Evolutionary conservation across 345 rosid species (phyloP), one percentile per base, ranked within the genome.

Genomic region (Citrus unshiu): DNA sequence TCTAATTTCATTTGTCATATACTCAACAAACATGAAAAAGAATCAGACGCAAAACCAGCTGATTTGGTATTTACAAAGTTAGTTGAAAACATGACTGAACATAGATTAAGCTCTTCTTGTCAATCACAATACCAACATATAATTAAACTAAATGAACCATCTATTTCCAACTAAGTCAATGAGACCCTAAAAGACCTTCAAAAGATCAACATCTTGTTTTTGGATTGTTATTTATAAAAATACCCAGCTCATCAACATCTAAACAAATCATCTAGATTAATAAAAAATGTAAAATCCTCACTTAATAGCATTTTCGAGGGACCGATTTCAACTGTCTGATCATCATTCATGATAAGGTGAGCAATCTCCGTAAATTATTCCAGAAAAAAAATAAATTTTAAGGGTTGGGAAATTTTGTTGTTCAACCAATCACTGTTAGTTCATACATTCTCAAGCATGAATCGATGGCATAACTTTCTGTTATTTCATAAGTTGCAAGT

Each of bases 361-460:
- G 77, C 80, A 73, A 79, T 40, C 63, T 83, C 76, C 78, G 84
- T 82, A 82, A 65, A 75, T 79, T 80, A 69, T 73, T 75, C 58
- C 78, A 79, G 75, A 75, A n/a, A 37, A 35, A 35, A 81, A 78
- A 72, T 10, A 40, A 65, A 59, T 73, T 82, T 80, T 70, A 64
- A 75, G 68, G 62, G 78, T 70, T 60, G 37, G 61, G 72, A 74
- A 40, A 77, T 59, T 46, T 70, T n/a, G 30, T 65, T 62, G 65
- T 66, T 70, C 71, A 77, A 71, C 49, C 76, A 70, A 32, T 24
- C 68, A 77, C 67, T 35, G 64, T 56, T 10, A 61, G 21, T 63
- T 75, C 61, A 54, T 9, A 72, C 67, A 67, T 77, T 40, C 39
- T 77, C 82, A 63, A 59, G 24, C 46, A 62, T n/a, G 57, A 69